Base-by-base conservation (phyloP, 768 basidiomycete species). In the Epithele typhae region DNA sequence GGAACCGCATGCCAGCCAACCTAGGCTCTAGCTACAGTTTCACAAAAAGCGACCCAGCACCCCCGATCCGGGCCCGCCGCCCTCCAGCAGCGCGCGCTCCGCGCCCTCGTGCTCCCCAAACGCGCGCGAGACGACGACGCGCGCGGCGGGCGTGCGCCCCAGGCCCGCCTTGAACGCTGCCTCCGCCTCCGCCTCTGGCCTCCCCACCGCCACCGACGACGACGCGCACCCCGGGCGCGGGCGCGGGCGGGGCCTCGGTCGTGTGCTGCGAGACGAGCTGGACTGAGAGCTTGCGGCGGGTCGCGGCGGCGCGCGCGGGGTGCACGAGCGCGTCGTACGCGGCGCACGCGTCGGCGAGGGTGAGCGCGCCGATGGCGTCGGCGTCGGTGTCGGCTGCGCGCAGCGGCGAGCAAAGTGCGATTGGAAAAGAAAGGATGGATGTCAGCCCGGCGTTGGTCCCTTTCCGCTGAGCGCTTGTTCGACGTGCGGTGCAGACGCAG, bases 211-310 rank as follows among this genome's bases (percentile, higher is more conserved):
- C 45, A 17, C 33, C 23, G 14, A 46, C 39, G 21, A 46, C 4
- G 19, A 33, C 14, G 7, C 12, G 18, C 9, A 30, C 22, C 14
- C 18, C 3, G 46, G 34, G 21, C 10, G 4, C n/a, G 15, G 32
- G 42, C 32, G 35, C 37, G n/a, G 37, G 39, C 24, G 43, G 12
- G 7, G 36, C 32, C 4, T 43, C 53, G n/a, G 19, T 35, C 18
- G 52, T 21, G 39, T 59, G 48, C 25, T 59, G 52, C 12, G 60
- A 56, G 18, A 56, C 32, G 15, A 62, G 49, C 14, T 62, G 59
- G 11, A 53, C 35, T n/a, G 58, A 58, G 15, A 62, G 27, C 45
- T 59, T 62, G 58, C 50, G 54, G 23, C 60, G 58, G 6, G 48
- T 32, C 2, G 32, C 18, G 18, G 23, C 19, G 17, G 37, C 38